These are phyloP conservation scores for Craspedostauros australis DNA, from an alignment of 108 stramenopile species.

Conservation along the genomic window DNA sequence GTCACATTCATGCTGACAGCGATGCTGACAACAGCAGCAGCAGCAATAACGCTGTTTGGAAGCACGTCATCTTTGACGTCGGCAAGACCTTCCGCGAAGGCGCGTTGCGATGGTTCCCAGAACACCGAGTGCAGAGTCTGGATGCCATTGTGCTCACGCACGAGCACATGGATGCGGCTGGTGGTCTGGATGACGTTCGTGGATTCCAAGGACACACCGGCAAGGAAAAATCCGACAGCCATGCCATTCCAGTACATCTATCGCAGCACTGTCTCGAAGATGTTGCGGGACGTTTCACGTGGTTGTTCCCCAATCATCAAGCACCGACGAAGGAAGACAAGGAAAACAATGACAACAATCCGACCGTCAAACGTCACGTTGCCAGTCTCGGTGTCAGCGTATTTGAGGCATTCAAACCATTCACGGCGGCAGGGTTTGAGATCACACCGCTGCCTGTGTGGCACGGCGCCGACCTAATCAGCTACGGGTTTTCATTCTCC, in stretches of 20 bases:
- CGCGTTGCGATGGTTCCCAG: constrained; percentile 77
- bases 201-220: constrained; percentile 84
- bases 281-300: too few relatives aligned
- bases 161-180: constrained; percentile 80
- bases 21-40: constrained; percentile 14
- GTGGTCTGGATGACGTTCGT: constrained; percentile 75
- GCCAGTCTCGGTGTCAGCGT: constrained; percentile 55
- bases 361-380: constrained; percentile 49
- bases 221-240: too few relatives aligned
- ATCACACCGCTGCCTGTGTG: constrained; percentile 77
- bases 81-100: constrained; percentile 86
- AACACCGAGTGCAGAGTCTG: constrained; percentile 36
- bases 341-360: constrained; percentile 1
- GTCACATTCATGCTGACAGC: constrained; percentile 19
- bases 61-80: constrained; percentile 76
- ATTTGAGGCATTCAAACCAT: constrained; percentile 48
- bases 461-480: constrained; percentile 82
- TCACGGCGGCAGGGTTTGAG: constrained; percentile 46
- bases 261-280: too few relatives aligned
- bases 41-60: not conserved
- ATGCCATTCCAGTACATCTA: too few relatives aligned
- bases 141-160: constrained; percentile 80
- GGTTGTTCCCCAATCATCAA: not conserved
- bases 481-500: constrained; percentile 77
- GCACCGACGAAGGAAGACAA: constrained; percentile 2